Evolutionary conservation across 768 basidiomycete species (phyloP), one percentile per base, ranked within the genome.

Genomic region (Mycena polygramma): DNA sequence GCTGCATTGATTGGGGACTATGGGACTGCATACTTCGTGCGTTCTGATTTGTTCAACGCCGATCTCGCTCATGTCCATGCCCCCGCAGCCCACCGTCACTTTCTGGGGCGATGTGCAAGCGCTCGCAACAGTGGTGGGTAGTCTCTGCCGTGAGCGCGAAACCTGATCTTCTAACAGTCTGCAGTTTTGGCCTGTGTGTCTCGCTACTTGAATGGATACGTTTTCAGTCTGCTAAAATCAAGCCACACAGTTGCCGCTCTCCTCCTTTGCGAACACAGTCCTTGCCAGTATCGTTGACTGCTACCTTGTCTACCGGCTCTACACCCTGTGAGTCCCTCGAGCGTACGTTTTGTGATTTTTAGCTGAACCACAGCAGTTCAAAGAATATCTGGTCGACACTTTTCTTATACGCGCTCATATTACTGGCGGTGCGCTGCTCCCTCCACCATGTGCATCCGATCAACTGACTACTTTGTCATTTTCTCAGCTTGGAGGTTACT

Each of bases 1-100:
- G 58, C 58, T 20, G 58, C 59, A 19, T 49, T 61, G 30, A 17
- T 49, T 2, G 59, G 59, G 7, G 59, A 61, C 46, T 61, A 61
- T 37, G 59, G 46, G n/a, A 61, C 48, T 20, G 49, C 59, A 7
- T 61, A 61, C 10, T n/a, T 61, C 7, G 59, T 61, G 19, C 19
- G 59, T 55, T 7, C 2, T 19, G 4, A 11, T 2, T 61, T 14
- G 19, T 30, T 30, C 30, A 30, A 30, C 1, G 20, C 4, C 19
- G 19, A 2, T 4, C 11, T 26, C 11, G 0, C 26, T 49, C 8
- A 48, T 36, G 11, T 20, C 6, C 30, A 41, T 41, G 10, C 15
- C 41, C 9, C 17, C 41, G 7, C 41, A 61, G 59, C 59, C 59
- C 9, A 49, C 46, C 17, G 59, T 61, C 11, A 61, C 59, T 3